These are phyloP conservation scores for Parafenestella ontariensis DNA, from an alignment of 2,329 filamentous ascomycete species.

Conservation along the genomic window DNA sequence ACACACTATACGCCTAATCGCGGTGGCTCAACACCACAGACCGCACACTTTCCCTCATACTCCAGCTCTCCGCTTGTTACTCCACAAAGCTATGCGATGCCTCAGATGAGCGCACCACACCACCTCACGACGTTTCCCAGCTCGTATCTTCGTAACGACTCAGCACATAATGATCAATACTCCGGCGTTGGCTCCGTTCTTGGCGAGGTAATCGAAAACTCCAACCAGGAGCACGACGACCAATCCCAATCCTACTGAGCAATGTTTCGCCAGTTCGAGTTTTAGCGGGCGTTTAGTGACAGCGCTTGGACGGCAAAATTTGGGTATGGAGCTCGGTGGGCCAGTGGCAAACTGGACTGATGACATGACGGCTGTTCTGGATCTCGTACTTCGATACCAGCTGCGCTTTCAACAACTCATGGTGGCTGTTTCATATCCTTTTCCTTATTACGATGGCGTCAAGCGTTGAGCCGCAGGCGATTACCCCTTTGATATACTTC, in stretches of 20 bases:
- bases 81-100: slow-evolving; percentile 45
- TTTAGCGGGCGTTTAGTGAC: slow-evolving; percentile 14
- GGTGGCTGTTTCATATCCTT: slow-evolving; percentile 34
- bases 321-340: slow-evolving; percentile 2
- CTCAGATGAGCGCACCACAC: slow-evolving; percentile 50
- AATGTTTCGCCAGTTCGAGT: slow-evolving; percentile 5
- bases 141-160: slow-evolving; percentile 48
- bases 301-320: slow-evolving; percentile 9
- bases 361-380: slow-evolving; percentile 8
- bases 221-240: slow-evolving; percentile 43
- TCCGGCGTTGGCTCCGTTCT: slow-evolving; percentile 44
- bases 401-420: slow-evolving; percentile 19
- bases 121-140: slow-evolving; percentile 48
- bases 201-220: slow-evolving; percentile 46
- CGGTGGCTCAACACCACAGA: slow-evolving; percentile 47
- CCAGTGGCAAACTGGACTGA: slow-evolving; percentile 10
- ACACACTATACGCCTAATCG: slow-evolving; percentile 48
- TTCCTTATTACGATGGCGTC: slow-evolving; percentile 7
- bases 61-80: slow-evolving; percentile 49
- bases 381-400: slow-evolving; percentile 14
- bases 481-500: neutral
- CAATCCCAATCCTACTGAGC: slow-evolving; percentile 37
- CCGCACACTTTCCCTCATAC: slow-evolving; percentile 50
- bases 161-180: slow-evolving; percentile 44
- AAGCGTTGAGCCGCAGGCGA: slow-evolving; percentile 6